Percentiles rank a stretch among this genome's conserved stretches.
Conservation (phyloP, 2,329 filamentous ascomycete species). For the Lithohypha guttulata region DNA sequence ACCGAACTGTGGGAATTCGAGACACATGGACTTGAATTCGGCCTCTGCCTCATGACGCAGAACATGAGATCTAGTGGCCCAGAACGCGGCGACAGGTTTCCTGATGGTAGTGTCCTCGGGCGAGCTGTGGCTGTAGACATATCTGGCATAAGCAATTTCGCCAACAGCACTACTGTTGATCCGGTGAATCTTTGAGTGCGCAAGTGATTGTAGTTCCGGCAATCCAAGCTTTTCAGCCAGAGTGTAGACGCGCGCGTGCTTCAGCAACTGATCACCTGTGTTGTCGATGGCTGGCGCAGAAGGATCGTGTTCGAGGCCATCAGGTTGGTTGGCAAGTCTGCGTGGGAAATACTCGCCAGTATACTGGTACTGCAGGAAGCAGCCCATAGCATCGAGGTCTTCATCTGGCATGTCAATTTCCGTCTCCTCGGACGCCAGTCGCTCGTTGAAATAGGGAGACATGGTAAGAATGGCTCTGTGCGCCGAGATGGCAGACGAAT, state of each 20-base stretch:
- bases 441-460: conserved; percentile 62
- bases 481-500: conserved; percentile 55
- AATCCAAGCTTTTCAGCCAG: conserved; percentile 69
- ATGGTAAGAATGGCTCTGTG: conserved; percentile 66
- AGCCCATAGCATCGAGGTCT: conserved; percentile 62
- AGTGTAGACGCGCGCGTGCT: conserved; percentile 82
- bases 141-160: conserved; percentile 85
- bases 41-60: conserved; percentile 75
- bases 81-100: conserved; percentile 78
- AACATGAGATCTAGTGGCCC: conserved; percentile 70
- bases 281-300: conserved; percentile 57
- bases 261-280: conserved; percentile 71
- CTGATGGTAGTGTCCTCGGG: conserved; percentile 62
- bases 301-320: conserved; percentile 59
- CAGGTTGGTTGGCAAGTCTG: conserved; percentile 47
- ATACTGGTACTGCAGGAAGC: conserved; percentile 75
- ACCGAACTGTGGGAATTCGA: conserved; percentile 83
- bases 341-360: conserved; percentile 76
- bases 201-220: conserved; percentile 58
- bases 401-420: conserved; percentile 55
- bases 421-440: conserved; percentile 10
- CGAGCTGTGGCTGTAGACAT: conserved; percentile 69
- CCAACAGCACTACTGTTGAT: conserved; percentile 78
- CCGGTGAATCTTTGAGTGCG: conserved; percentile 83
- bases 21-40: conserved; percentile 73